Evolutionary conservation across 257 asterid species (phyloP).

Genomic region (Phtheirospermum japonicum): DNA sequence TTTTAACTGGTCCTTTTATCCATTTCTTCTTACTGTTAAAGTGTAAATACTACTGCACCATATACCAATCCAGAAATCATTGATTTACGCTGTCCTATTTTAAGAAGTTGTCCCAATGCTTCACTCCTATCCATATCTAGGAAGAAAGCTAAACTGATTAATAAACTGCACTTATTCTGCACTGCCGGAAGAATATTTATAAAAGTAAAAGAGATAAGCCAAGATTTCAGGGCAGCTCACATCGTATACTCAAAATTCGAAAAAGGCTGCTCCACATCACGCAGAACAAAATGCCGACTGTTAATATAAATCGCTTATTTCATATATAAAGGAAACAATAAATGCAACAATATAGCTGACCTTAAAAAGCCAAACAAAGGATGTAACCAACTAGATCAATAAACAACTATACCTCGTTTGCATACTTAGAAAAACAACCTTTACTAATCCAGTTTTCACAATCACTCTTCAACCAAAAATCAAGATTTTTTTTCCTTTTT

Average conservation of each 20-base stretch:
- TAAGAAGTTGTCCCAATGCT: slow-evolving; percentile 16
- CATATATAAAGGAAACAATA: slow-evolving; percentile 24
- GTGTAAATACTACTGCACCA: not conserved
- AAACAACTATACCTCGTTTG: slow-evolving; percentile 10
- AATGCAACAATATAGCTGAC: slow-evolving; percentile 20
- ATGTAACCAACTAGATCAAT: slow-evolving; percentile 22
- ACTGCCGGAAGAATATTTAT: slow-evolving; percentile 13
- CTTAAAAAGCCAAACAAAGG: slow-evolving; percentile 21
- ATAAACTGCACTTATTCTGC: slow-evolving; percentile 13
- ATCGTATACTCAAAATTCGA: slow-evolving; percentile 98
- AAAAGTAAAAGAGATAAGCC: slow-evolving; percentile 5
- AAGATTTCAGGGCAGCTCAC: slow-evolving; percentile 36
- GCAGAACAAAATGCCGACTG: slow-evolving; percentile 95
- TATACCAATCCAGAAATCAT: slow-evolving; percentile 13
- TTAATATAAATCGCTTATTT: slow-evolving; percentile 86
- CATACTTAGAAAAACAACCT: slow-evolving; percentile 20
- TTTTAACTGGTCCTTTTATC: slow-evolving; percentile 13
- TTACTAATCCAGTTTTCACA: not conserved
- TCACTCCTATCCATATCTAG: slow-evolving; percentile 26
- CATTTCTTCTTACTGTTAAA: slow-evolving; percentile 4
- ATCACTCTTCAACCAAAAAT: slow-evolving; percentile 17
- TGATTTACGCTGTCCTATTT: slow-evolving; percentile 15
- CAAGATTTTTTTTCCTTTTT: slow-evolving; percentile 11
- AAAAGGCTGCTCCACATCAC: slow-evolving; percentile 95
- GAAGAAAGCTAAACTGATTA: slow-evolving; percentile 9